phyloP scores from a whole-genome alignment of 2,329 filamentous ascomycete species.

The Fusarium temperatum region DNA sequence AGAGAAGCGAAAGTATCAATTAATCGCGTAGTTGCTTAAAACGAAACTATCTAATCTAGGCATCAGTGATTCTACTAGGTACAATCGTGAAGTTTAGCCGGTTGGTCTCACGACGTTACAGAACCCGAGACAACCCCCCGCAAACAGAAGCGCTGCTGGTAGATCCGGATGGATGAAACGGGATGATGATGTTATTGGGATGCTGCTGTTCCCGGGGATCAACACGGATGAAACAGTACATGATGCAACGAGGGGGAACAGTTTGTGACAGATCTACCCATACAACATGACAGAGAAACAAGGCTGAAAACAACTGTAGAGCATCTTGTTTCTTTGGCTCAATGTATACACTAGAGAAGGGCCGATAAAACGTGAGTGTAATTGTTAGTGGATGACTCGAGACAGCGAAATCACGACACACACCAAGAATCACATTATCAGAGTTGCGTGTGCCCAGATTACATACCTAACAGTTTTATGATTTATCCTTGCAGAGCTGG shows the following conservation, averaged over 20 bases:
- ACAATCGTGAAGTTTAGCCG: not conserved
- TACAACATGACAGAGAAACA: conserved; percentile 13
- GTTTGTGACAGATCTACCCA: conserved; percentile 27
- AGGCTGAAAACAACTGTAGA: conserved; percentile 1
- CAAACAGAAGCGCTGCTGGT: conserved; percentile 19
- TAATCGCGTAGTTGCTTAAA: not conserved
- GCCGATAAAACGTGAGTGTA: conserved; percentile 17
- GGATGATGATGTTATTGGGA: conserved; percentile 2
- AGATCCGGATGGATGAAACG: conserved; percentile 18
- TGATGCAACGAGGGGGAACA: conserved; percentile 29
- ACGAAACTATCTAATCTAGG: not conserved
- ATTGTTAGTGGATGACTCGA: not conserved
- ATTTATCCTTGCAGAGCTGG: conserved; percentile 1
- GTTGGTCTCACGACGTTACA: conserved; percentile 3
- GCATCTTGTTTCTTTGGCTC: not conserved
- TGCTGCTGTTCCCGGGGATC: conserved; percentile 22
- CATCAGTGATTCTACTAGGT: not conserved
- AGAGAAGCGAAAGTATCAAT: conserved; percentile 12
- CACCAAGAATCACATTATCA: not conserved
- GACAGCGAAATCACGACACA: not conserved
- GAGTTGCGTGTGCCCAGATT: conserved; percentile 15
- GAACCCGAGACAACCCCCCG: conserved; percentile 24
- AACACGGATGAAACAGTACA: conserved; percentile 29
- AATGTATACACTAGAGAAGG: conserved; percentile 10
- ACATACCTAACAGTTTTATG: not conserved